Evolutionary conservation across 768 basidiomycete genomes (phyloP).

Genomic region (Russula sp.): DNA sequence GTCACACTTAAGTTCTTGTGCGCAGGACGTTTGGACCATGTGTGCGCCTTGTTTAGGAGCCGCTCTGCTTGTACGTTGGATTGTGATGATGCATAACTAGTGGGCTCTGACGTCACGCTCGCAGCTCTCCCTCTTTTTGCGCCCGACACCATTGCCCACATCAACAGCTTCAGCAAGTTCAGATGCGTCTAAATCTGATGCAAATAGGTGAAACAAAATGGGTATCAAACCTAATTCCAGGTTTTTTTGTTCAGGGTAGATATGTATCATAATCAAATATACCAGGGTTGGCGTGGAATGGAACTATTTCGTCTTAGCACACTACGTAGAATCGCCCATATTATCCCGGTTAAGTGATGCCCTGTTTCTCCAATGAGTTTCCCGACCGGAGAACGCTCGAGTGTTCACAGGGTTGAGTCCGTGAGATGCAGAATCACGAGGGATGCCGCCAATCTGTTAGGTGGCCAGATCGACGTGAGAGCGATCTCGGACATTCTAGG

Average conservation of each 20-base stretch:
- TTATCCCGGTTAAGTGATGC: not conserved
- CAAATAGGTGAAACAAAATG: constrained; percentile 3
- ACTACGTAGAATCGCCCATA: not conserved
- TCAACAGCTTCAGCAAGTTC: constrained; percentile 7
- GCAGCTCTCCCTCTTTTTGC: constrained; percentile 27
- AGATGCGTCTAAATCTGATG: constrained; percentile 1
- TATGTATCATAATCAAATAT: constrained; percentile 20
- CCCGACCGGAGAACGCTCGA: constrained; percentile 3
- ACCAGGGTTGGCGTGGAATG: constrained; percentile 7
- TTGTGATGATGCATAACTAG: not conserved
- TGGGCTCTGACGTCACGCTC: constrained; percentile 15
- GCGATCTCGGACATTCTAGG: not conserved
- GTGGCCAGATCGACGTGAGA: not conserved
- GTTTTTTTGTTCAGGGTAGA: not conserved
- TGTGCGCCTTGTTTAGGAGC: constrained; percentile 30
- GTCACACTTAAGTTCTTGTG: constrained; percentile 14
- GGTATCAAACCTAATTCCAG: constrained; percentile 6
- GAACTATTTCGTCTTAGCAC: constrained; percentile 7
- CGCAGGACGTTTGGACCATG: constrained; percentile 29
- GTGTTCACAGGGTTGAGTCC: constrained; percentile 2
- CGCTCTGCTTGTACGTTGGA: constrained; percentile 26
- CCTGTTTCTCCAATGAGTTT: not conserved
- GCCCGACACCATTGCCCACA: constrained; percentile 20
- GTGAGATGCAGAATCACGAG: constrained; percentile 3
- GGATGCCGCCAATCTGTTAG: not conserved